Conservation (phyloP, 2,329 filamentous ascomycete genomes). For the Fusarium ambrosium region DNA sequence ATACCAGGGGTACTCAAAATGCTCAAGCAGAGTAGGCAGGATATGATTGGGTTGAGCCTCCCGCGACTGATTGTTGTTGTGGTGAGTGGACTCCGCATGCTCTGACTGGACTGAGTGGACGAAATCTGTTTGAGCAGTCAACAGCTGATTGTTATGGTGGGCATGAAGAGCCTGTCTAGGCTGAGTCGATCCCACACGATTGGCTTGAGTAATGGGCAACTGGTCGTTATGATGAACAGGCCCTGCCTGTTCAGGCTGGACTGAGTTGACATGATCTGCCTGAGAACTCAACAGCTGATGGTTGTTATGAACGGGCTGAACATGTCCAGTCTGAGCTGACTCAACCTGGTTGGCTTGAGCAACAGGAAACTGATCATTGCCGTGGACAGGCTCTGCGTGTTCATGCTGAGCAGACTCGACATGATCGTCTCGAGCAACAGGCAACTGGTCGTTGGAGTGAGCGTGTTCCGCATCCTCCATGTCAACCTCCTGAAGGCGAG, state of each 20-base stretch:
- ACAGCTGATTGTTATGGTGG: no score
- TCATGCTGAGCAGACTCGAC: background rate
- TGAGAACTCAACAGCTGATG: no score
- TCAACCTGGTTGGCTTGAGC: no score
- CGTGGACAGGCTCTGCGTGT: constrained; percentile 1
- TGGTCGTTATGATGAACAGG: no score
- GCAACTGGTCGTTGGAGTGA: background rate
- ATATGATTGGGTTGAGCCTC: no score
- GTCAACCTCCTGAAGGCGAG: background rate
- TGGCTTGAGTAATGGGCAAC: no score
- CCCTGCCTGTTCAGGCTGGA: background rate
- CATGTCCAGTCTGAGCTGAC: background rate
- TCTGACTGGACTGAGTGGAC: background rate
- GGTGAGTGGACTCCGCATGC: background rate
- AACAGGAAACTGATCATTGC: no score
- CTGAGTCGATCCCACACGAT: no score
- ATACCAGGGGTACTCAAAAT: background rate
- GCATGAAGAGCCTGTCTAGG: no score
- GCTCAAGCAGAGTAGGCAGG: background rate
- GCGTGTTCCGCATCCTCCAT: background rate
- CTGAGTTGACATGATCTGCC: background rate
- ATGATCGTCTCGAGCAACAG: no score
- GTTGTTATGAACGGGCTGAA: no score
- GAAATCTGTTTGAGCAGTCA: no score
- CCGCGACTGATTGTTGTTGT: background rate